Evolutionary conservation across 305 asterid genomes (phyloP), one percentile per base, ranked within the genome.

Genomic region (Fraxinus xanthoxyloides): DNA sequence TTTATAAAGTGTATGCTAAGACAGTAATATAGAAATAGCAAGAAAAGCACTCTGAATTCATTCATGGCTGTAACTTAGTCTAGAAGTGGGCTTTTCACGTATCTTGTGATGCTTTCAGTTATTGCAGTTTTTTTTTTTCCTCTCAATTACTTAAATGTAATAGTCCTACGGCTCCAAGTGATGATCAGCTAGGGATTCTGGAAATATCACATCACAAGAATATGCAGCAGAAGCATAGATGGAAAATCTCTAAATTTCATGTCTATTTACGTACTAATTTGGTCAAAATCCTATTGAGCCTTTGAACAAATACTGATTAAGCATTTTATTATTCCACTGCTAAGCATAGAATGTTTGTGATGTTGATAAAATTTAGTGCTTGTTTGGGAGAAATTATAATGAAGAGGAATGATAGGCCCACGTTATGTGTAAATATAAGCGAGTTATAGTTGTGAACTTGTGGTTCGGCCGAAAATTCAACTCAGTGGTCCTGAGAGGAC

Each of bases 191-290:
- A 19, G 19, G 17, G 17, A 78, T 73, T 59, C 77, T 56, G 35
- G 38, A 6, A 23, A 72, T 32, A 65, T 82, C 73, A 72, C 56
- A 34, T 72, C 35, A 24, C n/a, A 56, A 67, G 72, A 36, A 40
- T 46, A 81, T 80, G 82, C 72, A 69, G 48, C 67, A 78, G 46
- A 79, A 77, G 17, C 17, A 1, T 72, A 34, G 76, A 32, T 32
- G 46, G 70, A 46, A 67, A 67, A 26, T 31, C 56, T 40, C 69
- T 21, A 63, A 38, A 72, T 56, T 4, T 54, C 80, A 59, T 10
- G 35, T 9, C 35, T 23, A 34, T 34, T 19, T 46, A 28, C 65
- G 51, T 72, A 31, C 43, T 65, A 76, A 26, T 48, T 76, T 80
- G 46, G 40, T 4, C 2, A 26, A 32, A 48, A 46, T 61, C 79